Conservation (phyloP, 2,329 filamentous ascomycete species). For the Periglandula ipomoeae region DNA sequence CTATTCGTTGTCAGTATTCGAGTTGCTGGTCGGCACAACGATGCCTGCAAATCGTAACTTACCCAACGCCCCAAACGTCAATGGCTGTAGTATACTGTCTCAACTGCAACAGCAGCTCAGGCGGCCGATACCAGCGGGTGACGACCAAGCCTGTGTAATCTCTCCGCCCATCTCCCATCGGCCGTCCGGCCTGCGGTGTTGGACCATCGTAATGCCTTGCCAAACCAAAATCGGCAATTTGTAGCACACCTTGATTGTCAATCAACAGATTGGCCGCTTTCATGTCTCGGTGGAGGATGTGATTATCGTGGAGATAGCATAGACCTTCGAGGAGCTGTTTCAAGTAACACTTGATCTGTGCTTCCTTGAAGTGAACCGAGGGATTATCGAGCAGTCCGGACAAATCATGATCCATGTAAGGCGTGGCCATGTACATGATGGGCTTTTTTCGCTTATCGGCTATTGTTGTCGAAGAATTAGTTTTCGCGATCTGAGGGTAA, state of each 20-base stretch:
- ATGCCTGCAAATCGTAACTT: constrained; percentile 23
- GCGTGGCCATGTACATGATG: constrained; percentile 97
- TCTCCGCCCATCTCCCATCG: constrained; percentile 74
- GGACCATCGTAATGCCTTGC: constrained; percentile 87
- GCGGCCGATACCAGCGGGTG: constrained; percentile 92
- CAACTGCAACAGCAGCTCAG: constrained; percentile 81
- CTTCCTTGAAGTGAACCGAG: constrained; percentile 72
- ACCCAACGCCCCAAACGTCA: constrained; percentile 97
- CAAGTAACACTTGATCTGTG: constrained; percentile 98
- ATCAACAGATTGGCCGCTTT: constrained; percentile 97
- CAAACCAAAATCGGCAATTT: constrained; percentile 95
- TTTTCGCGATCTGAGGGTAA: background rate
- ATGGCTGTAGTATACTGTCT: constrained; percentile 94
- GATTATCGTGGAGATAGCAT: constrained; percentile 78
- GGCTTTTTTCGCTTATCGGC: constrained; percentile 71
- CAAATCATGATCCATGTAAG: constrained; percentile 99
- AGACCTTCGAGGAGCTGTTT: constrained; percentile 84
- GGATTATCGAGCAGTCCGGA: constrained; percentile 94
- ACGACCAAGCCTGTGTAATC: constrained; percentile 97
- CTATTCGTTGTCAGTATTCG: constrained; percentile 33
- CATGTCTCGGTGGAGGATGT: constrained; percentile 95
- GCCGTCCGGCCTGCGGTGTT: constrained; percentile 64
- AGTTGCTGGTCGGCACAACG: background rate
- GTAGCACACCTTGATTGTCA: constrained; percentile 84
- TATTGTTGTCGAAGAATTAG: constrained; percentile 18